Base-by-base conservation (phyloP, 805 yeast species). In the Diddensiella santjacobensis region DNA sequence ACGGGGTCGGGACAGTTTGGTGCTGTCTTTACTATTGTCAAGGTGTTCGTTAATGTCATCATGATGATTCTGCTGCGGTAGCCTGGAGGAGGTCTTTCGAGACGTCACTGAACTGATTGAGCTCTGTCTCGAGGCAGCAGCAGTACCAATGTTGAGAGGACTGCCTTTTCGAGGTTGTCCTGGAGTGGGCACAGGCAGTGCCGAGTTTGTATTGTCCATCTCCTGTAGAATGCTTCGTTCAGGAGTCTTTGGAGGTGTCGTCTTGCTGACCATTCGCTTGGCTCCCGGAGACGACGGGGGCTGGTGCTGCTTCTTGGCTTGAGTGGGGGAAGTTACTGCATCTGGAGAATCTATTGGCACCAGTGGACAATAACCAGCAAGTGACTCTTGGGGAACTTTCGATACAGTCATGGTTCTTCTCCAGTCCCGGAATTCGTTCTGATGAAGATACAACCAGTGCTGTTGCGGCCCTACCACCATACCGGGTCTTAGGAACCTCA, bases 401-500 rank as follows among this genome's bases (percentile, higher is more conserved):
- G 88, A 88, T 29, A 89, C 63, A 17, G 81, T 81, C 95, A 86
- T 89, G 8, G 96, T 88, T 59, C 83, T 87, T 65, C 88, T 79
- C 98, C 99, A 93, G 60, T 89, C 96, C 60, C 97, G 77, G 67
- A 93, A 93, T 58, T 90, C 96, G 66, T 88, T 83, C 67, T 93
- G 99, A 65, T 93, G 96, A 54, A 93, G 75, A 63, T 93, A 93
- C 50, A 93, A 74, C 99, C 99, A 93, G 70, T 93, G 99, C 65
- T 93, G 99, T 67, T 93, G 99, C 1, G 99, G 99, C 0, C 99
- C 99, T 24, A 93, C 99, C n/a, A 93, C 97, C 99, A 93, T 93
- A 37, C 99, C 99, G 0, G 99, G 99, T 57, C 99, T 79, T 54
- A 93, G 76, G 79, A 93, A 86, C 65, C 99, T 78, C 91, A 93